Evolutionary conservation across 208 protist genomes (phyloP).

Genomic region (Trypanosoma congolense): DNA sequence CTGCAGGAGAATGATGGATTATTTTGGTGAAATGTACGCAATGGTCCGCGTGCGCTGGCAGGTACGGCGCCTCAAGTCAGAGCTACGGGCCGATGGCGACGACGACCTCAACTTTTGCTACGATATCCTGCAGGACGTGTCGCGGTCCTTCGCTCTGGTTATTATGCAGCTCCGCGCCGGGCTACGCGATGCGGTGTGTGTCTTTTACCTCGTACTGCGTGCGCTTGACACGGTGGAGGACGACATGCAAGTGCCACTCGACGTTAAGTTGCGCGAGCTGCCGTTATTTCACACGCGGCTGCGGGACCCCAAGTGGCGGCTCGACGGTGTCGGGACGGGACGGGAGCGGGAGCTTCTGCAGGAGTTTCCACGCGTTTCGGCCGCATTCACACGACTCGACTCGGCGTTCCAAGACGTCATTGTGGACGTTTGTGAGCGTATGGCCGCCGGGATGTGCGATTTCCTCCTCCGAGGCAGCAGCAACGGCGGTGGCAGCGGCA

Average conservation of each 20-base stretch:
- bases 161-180: conserved; percentile 87
- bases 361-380: conserved; percentile 59
- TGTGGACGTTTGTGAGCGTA: conserved; percentile 84
- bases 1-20: not conserved
- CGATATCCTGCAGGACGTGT: conserved; percentile 81
- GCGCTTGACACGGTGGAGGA: conserved; percentile 95
- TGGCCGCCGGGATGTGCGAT: conserved; percentile 94
- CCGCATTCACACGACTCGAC: conserved; percentile 58
- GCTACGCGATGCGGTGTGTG: conserved; percentile 88
- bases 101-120: conserved; percentile 87
- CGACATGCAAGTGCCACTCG: conserved; percentile 81
- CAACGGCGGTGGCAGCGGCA: not conserved
- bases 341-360: conserved; percentile 70
- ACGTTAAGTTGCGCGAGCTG: conserved; percentile 67
- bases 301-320: conserved; percentile 40
- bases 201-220: conserved; percentile 96
- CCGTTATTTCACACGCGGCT: conserved; percentile 74
- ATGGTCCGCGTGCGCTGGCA: conserved; percentile 40
- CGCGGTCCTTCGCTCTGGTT: conserved; percentile 92
- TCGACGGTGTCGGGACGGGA: conserved; percentile 55
- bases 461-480: conserved; percentile 32
- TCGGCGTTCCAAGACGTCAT: conserved; percentile 87
- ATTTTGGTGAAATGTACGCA: not conserved
- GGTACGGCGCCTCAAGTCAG: conserved; percentile 27
- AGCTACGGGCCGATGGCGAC: conserved; percentile 24